phyloP scores from a whole-genome alignment of 2,329 filamentous ascomycete genomes.

The Colletotrichum cordylinicola region DNA sequence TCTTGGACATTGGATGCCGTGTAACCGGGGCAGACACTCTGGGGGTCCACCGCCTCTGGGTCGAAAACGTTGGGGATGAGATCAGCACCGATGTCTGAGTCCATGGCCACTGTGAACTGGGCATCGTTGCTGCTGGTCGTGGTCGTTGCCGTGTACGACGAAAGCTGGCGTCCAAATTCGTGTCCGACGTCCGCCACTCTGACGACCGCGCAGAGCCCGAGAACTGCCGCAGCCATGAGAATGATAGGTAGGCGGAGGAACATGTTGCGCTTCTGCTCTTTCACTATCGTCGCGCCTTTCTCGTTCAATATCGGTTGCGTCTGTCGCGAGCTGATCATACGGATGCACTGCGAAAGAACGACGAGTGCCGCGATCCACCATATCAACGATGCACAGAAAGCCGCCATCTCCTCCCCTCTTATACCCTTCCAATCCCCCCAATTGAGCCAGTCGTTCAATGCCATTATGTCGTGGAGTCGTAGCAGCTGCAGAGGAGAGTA shows the following conservation, averaged over 20 bases:
- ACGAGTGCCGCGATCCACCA: constrained; percentile 13
- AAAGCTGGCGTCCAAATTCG: neutral
- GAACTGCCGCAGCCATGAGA: neutral
- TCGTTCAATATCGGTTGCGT: neutral
- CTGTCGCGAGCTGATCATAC: neutral
- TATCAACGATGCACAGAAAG: neutral
- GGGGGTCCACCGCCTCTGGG: constrained; percentile 7
- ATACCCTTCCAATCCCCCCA: neutral
- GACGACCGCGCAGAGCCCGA: constrained; percentile 6
- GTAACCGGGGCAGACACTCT: constrained; percentile 70
- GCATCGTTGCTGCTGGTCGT: neutral
- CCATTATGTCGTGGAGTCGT: neutral
- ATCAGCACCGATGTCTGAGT: constrained; percentile 1
- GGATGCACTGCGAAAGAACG: neutral
- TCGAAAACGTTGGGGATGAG: constrained; percentile 16
- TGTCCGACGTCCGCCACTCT: neutral
- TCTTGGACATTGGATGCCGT: constrained; percentile 63
- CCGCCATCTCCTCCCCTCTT: neutral
- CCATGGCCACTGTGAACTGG: neutral
- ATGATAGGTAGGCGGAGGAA: neutral
- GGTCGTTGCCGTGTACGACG: neutral
- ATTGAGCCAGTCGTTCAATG: neutral
- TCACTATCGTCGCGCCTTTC: neutral
- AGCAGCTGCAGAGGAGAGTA: neutral
- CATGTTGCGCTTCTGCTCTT: neutral